These are phyloP conservation scores for Echria macrotheca DNA, from an alignment of 495 filamentous ascomycete species.

Conservation along the genomic window DNA sequence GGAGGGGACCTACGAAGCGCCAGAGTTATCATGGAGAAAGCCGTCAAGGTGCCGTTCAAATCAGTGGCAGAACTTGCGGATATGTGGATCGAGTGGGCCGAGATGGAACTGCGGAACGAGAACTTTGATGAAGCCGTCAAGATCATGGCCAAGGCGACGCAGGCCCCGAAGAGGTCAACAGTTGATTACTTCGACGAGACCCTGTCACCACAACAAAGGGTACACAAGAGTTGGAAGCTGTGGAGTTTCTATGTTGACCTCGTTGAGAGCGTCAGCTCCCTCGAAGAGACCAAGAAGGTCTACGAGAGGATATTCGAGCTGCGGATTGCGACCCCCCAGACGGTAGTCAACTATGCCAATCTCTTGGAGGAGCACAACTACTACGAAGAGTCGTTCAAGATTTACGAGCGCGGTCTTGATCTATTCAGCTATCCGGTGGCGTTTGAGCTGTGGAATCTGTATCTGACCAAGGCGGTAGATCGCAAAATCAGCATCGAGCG, in stretches of 20 bases:
- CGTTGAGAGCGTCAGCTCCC: conserved; percentile 84
- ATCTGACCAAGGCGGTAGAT: conserved; percentile 94
- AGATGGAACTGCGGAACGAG: conserved; percentile 92
- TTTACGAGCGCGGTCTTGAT: conserved; percentile 94
- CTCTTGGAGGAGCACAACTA: conserved; percentile 93
- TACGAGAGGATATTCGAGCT: conserved; percentile 99
- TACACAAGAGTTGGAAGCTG: conserved; percentile 99
- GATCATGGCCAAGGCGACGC: conserved; percentile 95
- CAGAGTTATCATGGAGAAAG: conserved; percentile 92
- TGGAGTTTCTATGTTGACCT: conserved; percentile 99
- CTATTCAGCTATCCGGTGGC: conserved; percentile 97
- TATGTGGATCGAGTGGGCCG: conserved; percentile 98
- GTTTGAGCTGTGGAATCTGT: conserved; percentile 98
- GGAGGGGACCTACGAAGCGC: conserved; percentile 82
- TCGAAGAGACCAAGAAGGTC: conserved; percentile 89
- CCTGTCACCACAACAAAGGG: conserved; percentile 86
- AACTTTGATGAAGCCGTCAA: conserved; percentile 92
- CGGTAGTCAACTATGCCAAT: conserved; percentile 97
- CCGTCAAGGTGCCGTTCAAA: conserved; percentile 94
- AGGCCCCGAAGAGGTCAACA: conserved; percentile 87
- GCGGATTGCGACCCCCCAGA: conserved; percentile 95
- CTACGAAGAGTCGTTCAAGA: conserved; percentile 95
- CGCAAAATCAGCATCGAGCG: conserved; percentile 93
- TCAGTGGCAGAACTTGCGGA: conserved; percentile 92
- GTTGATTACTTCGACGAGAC: conserved; percentile 98